These are phyloP conservation scores for Artemisia tridentata DNA, from an alignment of 129 eudicot genomes.

Conservation along the genomic window DNA sequence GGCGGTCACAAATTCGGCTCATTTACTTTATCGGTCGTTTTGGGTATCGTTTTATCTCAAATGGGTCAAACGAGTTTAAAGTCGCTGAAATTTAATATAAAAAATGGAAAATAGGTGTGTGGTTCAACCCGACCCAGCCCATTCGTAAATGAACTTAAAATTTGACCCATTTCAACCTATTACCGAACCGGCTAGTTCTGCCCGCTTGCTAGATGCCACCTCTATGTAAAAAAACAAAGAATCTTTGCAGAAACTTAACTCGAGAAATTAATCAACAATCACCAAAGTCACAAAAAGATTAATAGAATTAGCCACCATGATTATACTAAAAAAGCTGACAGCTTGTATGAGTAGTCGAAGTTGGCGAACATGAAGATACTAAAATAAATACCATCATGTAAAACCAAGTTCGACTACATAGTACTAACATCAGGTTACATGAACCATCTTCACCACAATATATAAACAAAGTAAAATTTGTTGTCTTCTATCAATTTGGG, in stretches of 20 bases:
- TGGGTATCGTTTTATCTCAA: not conserved
- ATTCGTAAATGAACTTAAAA: not conserved
- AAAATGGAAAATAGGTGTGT: not conserved
- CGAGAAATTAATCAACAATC: not conserved
- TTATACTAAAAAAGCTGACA: no score
- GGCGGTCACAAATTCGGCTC: not conserved
- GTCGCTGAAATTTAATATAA: not conserved
- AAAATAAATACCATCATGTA: no score
- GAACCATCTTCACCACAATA: no score
- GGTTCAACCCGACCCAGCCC: not conserved
- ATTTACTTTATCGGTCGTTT: not conserved
- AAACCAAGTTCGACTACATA: no score
- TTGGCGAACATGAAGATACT: no score
- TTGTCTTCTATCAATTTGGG: no score
- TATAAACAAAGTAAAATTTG: no score
- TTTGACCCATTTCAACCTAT: not conserved
- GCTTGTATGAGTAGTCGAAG: no score
- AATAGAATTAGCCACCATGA: no score
- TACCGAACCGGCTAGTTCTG: not conserved
- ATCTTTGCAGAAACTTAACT: not conserved
- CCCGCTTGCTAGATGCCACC: not conserved
- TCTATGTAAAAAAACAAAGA: not conserved
- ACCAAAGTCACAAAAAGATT: no score
- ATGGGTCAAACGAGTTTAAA: not conserved
- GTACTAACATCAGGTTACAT: no score